These are phyloP conservation scores for Nidularia sp. DNA, from an alignment of 768 basidiomycete species.

Conservation along the genomic window DNA sequence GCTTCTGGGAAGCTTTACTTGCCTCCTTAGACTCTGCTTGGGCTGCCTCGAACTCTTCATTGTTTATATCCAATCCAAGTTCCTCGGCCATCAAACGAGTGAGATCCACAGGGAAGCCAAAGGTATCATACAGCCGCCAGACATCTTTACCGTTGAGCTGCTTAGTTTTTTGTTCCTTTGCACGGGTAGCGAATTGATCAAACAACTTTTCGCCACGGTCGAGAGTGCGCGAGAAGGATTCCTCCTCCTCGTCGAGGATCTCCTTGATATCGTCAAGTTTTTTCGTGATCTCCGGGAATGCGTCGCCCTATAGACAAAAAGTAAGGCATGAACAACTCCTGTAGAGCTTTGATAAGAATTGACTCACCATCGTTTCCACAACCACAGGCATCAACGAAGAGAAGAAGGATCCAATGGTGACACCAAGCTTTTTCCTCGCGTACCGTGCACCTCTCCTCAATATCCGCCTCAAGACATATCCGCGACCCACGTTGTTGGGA, in stretches of 20 bases:
- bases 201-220: slow-evolving; percentile 97
- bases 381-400: slow-evolving; percentile 88
- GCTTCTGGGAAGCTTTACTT: slow-evolving; percentile 80
- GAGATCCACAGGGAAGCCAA: slow-evolving; percentile 95
- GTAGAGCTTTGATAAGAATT: background rate
- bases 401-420: slow-evolving; percentile 92
- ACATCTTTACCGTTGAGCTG: slow-evolving; percentile 88
- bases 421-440: slow-evolving; percentile 90
- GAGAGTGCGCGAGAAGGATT: slow-evolving; percentile 94
- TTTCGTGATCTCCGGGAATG: slow-evolving; percentile 92
- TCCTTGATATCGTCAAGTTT: slow-evolving; percentile 83
- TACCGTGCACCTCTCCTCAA: slow-evolving; percentile 92
- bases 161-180: slow-evolving; percentile 56
- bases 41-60: slow-evolving; percentile 85
- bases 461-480: slow-evolving; percentile 95
- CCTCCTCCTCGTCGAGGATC: slow-evolving; percentile 96
- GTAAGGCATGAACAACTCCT: background rate
- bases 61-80: slow-evolving; percentile 76
- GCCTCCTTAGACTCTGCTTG: slow-evolving; percentile 87
- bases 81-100: slow-evolving; percentile 98
- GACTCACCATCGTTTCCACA: slow-evolving; percentile 78
- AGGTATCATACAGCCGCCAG: slow-evolving; percentile 97
- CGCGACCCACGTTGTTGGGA: slow-evolving; percentile 93
- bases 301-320: slow-evolving; percentile 51
- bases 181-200: slow-evolving; percentile 75